Evolutionary conservation across 148 eudicot genomes (phyloP), one percentile per base, ranked within the genome.

Genomic region (Amaranthus hypochondriacus): DNA sequence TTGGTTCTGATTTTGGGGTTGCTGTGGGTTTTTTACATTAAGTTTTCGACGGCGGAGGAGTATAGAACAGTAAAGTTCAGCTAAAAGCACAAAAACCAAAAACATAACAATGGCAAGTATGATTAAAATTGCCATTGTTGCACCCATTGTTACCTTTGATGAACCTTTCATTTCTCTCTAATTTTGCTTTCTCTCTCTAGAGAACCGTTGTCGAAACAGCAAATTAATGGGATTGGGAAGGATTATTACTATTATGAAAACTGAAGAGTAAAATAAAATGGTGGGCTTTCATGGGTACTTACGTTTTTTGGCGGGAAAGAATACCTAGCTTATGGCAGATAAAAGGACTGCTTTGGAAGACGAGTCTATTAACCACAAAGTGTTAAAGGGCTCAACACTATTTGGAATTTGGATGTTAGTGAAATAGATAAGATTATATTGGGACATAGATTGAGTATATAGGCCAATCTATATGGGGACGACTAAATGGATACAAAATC

Each of bases 41-140:
- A 69, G 75, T 71, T 79, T 79, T 70, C 78, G 73, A 6, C 81
- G 83, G 5, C 86, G 81, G 57, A 84, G 82, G 18, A 92, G 80
- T 61, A 87, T 78, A 52, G 92, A 85, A 74, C 95, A 92, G 76
- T 89, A 92, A 69, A 92, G 88, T 56, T 92, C 90, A 28, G 84
- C 89, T 68, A 92, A 78, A 49, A 92, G 88, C 3, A 92, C 80
- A 60, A 92, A 77, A 28, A 92, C 82, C 4, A 92, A 74, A 66
- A 80, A 83, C 2, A 92, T 21, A 0, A 92, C 85, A 52, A 85
- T 75, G 72, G 86, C 89, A 5, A 89, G 83, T 62, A 75, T 72
- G 6, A 83, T 56, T 61, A 88, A 84, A 86, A 87, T 84, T n/a
- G 83, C 86, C 48, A 89, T 70, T 63, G 87, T 84, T 63, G 90